Base-by-base conservation (phyloP, 805 yeast genomes). In the Candida michaelii region DNA sequence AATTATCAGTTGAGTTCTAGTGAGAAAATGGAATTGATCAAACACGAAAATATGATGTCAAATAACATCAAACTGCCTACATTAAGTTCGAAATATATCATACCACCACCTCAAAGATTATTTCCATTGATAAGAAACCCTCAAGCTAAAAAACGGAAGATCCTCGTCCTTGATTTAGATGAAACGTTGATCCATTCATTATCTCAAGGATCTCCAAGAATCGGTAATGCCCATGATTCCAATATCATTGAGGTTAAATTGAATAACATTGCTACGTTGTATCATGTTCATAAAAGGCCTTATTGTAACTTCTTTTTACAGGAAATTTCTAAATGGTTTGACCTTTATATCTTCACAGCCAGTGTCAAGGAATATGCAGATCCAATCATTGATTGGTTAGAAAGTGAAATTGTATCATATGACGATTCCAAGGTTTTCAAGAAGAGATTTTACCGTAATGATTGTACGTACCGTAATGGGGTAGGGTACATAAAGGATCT, bases 301-400 rank as follows among this genome's bases (percentile, higher is more conserved):
- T 84, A 75, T 58, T 93, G 97, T 60, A 96, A 89, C 60, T 77
- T 80, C 49, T 93, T 93, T 55, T 69, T 93, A 18, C 71, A 79
- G 45, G 83, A 83, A 47, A 93, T 89, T 7, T 72, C 83, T 40
- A 79, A 80, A 53, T 91, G 97, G 97, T 93, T 79, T 64, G 85
- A 89, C 52, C 68, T 93, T 32, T 90, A 89, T 24, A 80, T 95
- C 8, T 93, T 93, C 70, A 93, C 99, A 0, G 99, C 99, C 2
- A 85, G 95, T 30, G 90, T 93, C 47, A 80, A 82, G 60, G 96
- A 89, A 58, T 93, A 93, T 56, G 98, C 99, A 0, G 99, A 93
- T 56, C 98, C 99, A 0, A 95, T 93, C 39, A 87, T 93, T 40
- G 91, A 91, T 63, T 87, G 90, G 82, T 70, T 91, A 15, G 98